Evolutionary conservation across 345 rosid genomes (phyloP), one percentile per base, ranked within the genome.

Genomic region (Eutrema yunnanense): DNA sequence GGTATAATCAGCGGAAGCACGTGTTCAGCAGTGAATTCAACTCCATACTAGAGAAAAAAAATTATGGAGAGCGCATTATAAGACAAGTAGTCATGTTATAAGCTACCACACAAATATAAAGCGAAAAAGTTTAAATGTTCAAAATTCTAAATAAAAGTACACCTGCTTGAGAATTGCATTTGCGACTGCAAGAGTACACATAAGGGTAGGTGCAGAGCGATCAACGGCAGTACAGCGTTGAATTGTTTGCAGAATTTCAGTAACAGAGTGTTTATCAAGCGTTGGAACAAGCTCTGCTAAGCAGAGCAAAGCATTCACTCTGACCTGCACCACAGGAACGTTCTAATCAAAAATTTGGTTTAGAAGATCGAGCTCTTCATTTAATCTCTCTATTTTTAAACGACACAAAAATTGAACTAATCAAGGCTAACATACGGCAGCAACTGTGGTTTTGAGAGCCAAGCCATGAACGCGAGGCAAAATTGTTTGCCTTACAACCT

Each of bases 171-270:
- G 83, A 82, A 94, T 87, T 49, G 97, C 86, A 80, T 84, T 91
- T 72, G 97, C 90, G 54, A 94, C 78, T 43, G 93, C 97, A 52
- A 94, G 97, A 54, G 98, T 85, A 69, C 97, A 94, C 96, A 94
- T 91, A 33, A 94, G 97, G 33, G 98, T 94, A 59, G 98, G 98
- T 47, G 96, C 86, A 65, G 97, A 91, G 42, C 70, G 96, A 74
- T 94, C 98, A 72, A 94, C 98, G 9, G 97, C 91, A 32, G 96
- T 94, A 67, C 98, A 94, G 10, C 96, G 86, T 71, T 88, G 97
- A 77, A 94, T 79, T 65, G 97, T 94, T 80, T 92, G 90, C 82
- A 94, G 69, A 59, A 94, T 82, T 9, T 87, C 96, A 69, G 86
- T 72, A 72, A 84, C 86, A 69, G 86, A 82, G 46, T 78, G 89